Conservation (phyloP, 805 yeast species). For the Zygosaccharomyces kombuchaensis region DNA sequence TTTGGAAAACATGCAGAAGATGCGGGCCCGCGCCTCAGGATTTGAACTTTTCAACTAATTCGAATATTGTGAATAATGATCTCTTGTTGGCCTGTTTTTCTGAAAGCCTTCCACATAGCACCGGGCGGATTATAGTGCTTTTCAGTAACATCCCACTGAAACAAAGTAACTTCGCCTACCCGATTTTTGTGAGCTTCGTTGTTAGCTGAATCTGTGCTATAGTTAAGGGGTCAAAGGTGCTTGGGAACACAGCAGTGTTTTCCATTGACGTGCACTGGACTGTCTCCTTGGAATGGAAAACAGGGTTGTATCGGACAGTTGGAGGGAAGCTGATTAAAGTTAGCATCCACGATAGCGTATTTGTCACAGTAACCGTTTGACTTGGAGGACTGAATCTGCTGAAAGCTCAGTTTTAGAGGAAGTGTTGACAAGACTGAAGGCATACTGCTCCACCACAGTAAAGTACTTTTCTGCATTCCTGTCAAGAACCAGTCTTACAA, state of each 20-base stretch:
- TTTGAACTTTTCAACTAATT: constrained; percentile 52
- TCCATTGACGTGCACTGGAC: constrained; percentile 44
- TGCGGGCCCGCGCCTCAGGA: constrained; percentile 60
- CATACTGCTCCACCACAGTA: constrained; percentile 44
- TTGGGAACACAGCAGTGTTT: constrained; percentile 45
- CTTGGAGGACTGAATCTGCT: constrained; percentile 69
- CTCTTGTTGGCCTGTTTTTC: constrained; percentile 60
- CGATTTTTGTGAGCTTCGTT: constrained; percentile 54
- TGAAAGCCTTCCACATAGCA: constrained; percentile 60
- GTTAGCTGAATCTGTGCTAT: constrained; percentile 27
- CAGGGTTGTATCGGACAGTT: constrained; percentile 40
- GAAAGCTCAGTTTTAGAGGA: constrained; percentile 68
- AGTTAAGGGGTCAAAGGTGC: constrained; percentile 38
- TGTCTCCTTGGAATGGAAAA: constrained; percentile 54
- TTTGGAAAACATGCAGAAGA: constrained; percentile 57
- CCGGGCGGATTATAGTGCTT: constrained; percentile 61
- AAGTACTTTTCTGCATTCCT: constrained; percentile 50
- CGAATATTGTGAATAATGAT: constrained; percentile 66
- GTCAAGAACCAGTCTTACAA: constrained; percentile 46
- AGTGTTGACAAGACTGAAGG: constrained; percentile 59
- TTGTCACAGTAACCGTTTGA: constrained; percentile 68
- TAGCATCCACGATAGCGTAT: constrained; percentile 64
- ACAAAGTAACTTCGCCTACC: constrained; percentile 60
- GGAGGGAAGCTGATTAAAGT: constrained; percentile 58
- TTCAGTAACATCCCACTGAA: constrained; percentile 59